These are phyloP conservation scores for Halenospora varia DNA, from an alignment of 495 filamentous ascomycete species.

Conservation along the genomic window DNA sequence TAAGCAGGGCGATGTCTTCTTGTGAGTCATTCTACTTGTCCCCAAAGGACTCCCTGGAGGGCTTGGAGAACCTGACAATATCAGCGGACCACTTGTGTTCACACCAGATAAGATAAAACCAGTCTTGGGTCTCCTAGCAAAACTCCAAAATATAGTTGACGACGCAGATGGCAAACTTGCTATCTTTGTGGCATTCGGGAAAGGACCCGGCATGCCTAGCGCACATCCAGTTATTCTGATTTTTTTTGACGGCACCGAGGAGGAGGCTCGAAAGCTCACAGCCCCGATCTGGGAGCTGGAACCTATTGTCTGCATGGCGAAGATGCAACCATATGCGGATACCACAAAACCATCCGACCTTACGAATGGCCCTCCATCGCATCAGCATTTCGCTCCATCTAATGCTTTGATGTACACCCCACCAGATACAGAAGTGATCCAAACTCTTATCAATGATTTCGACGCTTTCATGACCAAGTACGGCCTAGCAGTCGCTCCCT, in stretches of 20 bases:
- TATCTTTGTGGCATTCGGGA: constrained; percentile 1
- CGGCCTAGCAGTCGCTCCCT: constrained; percentile 5
- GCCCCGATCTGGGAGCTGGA: constrained; percentile 5
- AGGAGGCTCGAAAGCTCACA: constrained; percentile 4
- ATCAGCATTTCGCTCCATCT: constrained; percentile 7
- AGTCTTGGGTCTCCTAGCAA: not conserved
- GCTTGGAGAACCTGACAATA: no score
- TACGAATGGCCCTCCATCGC: constrained; percentile 3
- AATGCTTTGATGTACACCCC: not conserved
- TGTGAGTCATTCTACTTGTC: constrained; percentile 2
- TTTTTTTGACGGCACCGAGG: constrained; percentile 18
- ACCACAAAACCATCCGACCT: not conserved
- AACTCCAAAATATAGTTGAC: not conserved
- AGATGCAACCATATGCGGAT: not conserved
- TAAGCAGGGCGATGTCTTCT: constrained; percentile 13
- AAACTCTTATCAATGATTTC: constrained; percentile 2
- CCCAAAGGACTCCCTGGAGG: not conserved
- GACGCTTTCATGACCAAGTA: constrained; percentile 3
- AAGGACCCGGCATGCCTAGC: constrained; percentile 2
- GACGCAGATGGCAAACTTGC: constrained; percentile 10
- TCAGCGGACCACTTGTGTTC: constrained; percentile 9
- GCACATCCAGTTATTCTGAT: constrained; percentile 1
- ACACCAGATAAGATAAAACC: constrained; percentile 7
- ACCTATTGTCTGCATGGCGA: constrained; percentile 1
- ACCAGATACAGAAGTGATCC: constrained; percentile 4